Evolutionary conservation across 2,329 filamentous ascomycete species (phyloP).

Genomic region (Neofusicoccum kwambonambiense): DNA sequence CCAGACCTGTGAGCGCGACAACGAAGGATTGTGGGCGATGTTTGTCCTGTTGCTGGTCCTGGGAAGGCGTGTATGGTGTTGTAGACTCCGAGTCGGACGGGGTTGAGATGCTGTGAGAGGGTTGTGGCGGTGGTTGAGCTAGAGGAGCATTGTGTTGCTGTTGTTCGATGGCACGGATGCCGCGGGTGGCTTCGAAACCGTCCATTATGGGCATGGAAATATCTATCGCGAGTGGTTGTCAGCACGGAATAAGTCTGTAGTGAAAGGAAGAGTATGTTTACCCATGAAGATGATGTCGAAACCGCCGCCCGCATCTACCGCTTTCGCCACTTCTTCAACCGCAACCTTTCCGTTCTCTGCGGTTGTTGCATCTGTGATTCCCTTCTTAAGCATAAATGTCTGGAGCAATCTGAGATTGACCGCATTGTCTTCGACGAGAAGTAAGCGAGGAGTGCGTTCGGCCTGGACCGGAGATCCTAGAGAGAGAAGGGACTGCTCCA

Average conservation of each 20-base stretch:
- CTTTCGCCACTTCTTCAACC: slow-evolving; percentile 33
- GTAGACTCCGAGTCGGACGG: neutral
- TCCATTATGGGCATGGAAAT: slow-evolving; percentile 59
- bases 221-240: slow-evolving; percentile 32
- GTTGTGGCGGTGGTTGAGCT: neutral
- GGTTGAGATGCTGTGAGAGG: neutral
- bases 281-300: slow-evolving; percentile 40
- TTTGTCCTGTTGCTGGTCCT: neutral
- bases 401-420: slow-evolving; percentile 40
- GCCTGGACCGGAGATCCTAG: slow-evolving; percentile 17
- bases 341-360: slow-evolving; percentile 27
- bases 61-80: slow-evolving; percentile 31
- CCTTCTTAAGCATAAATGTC: slow-evolving; percentile 36
- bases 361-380: slow-evolving; percentile 33
- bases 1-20: slow-evolving; percentile 55
- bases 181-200: slow-evolving; percentile 50
- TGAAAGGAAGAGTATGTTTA: neutral
- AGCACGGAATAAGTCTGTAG: too few species aligned
- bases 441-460: slow-evolving; percentile 29
- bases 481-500: neutral
- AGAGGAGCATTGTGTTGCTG: slow-evolving; percentile 43
- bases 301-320: slow-evolving; percentile 24
- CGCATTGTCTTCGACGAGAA: slow-evolving; percentile 41
- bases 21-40: slow-evolving; percentile 27
- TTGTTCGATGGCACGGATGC: slow-evolving; percentile 33